phyloP scores from a whole-genome alignment of 2,329 filamentous ascomycete species.

The Aspergillus tamarii region DNA sequence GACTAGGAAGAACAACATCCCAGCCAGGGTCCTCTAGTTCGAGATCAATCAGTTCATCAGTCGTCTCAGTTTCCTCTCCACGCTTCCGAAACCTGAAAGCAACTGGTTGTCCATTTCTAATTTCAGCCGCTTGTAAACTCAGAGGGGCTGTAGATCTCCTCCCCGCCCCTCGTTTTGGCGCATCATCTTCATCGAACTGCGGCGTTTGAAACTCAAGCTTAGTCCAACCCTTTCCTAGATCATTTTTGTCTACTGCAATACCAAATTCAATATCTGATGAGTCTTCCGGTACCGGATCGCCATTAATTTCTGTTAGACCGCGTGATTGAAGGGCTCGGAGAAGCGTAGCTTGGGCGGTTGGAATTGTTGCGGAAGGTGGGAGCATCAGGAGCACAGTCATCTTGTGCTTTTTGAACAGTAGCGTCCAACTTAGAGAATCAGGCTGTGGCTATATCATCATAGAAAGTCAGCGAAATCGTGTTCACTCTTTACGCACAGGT shows the following conservation, averaged over 20 bases:
- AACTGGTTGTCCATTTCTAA: constrained; percentile 35
- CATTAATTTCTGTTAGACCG: constrained; percentile 44
- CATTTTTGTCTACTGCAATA: constrained; percentile 50
- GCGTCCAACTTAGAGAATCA: constrained; percentile 60
- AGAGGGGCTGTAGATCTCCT: constrained; percentile 29
- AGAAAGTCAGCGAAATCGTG: constrained; percentile 8
- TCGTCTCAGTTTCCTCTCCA: constrained; percentile 13
- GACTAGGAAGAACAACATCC: constrained; percentile 40
- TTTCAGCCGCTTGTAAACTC: constrained; percentile 31
- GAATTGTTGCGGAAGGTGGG: constrained; percentile 60
- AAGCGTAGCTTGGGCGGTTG: constrained; percentile 61
- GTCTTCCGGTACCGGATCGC: constrained; percentile 41
- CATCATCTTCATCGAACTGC: constrained; percentile 29
- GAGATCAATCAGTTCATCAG: constrained; percentile 29
- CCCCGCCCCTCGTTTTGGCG: constrained; percentile 30
- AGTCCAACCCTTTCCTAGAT: constrained; percentile 55
- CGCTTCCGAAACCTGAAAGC: constrained; percentile 40
- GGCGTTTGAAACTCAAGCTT: constrained; percentile 40
- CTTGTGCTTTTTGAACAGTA: constrained; percentile 73
- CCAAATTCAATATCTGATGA: constrained; percentile 51
- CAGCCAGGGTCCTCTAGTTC: constrained; percentile 38
- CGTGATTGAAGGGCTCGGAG: constrained; percentile 57
- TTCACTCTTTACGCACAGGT: not conserved
- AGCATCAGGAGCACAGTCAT: constrained; percentile 72
- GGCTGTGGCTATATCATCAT: constrained; percentile 22